Evolutionary conservation across 305 asterid genomes (phyloP), one percentile per base, ranked within the genome.

Genomic region (Fraxinus velutina): DNA sequence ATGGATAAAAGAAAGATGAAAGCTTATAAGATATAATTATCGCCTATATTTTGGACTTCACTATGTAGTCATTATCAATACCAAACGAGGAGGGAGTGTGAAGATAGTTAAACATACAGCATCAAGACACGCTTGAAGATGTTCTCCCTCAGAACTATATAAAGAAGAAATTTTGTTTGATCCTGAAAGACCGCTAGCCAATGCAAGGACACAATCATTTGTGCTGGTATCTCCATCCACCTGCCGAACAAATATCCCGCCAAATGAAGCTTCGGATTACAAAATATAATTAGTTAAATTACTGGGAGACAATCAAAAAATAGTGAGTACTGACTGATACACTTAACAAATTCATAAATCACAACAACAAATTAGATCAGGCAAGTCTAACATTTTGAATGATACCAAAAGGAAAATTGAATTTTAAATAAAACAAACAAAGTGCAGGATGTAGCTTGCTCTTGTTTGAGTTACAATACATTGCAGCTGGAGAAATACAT

Each of bases 191-290:
- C 99, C 98, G 78, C 99, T 96, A 81, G 99, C 98, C 90, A 94
- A 91, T 83, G 97, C 98, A 87, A 96, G 93, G 78, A 94, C 98
- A 86, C 97, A 90, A 86, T 96, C 99, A 87, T 96, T 96, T 17
- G 99, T 96, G 85, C 99, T 96, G 77, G 94, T 96, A 86, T 96
- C 99, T 85, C 98, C 99, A 84, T 96, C 99, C 8, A 96, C 99
- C 98, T 94, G 97, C 71, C 85, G 86, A 87, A 79, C 70, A 75
- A 72, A 80, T 39, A 78, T 80, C 32, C 29, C 50, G 6, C 75
- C 71, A 78, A 76, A 37, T 70, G 64, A 68, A 75, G 19, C 72
- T 73, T 76, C 78, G 36, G 52, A 79, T 33, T 77, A 79, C 57
- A 44, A 8, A 72, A 70, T 52, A 71, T 70, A 22, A 24, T 72